Evolutionary conservation across 495 filamentous ascomycete species (phyloP), one percentile per base, ranked within the genome.

Genomic region (Aspergillus conjunctus): DNA sequence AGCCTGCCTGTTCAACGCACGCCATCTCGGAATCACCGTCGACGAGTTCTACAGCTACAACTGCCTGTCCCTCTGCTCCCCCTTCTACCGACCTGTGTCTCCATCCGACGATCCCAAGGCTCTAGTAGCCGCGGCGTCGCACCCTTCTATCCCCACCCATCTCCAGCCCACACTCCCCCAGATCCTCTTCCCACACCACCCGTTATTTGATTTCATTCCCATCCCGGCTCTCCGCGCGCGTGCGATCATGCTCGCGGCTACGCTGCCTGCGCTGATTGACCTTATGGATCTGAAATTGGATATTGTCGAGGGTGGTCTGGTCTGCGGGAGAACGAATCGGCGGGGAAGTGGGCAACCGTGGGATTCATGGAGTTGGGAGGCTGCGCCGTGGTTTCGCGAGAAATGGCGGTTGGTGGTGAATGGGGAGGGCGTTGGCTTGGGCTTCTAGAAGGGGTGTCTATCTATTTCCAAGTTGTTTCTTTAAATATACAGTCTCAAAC

Each of bases 81-180:
- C 73, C 0, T 80, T 80, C 56, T 78, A 71, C 66, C 68, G 65
- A 4, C 58, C 67, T 7, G 64, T 60, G 14, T 59, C 64, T 4
- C 41, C 63, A 2, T 50, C 52, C 2, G 69, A 74, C 43, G 68
- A 69, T 20, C 68, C 72, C 0, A 59, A 55, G 9, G 33, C 60
- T 2, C 60, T 75, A 11, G 48, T 75, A 5, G 66, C 66, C 4
- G 57, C 66, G 3, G 63, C 56, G 3, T 46, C 67, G 3, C 67
- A 65, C 8, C 62, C 68, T 3, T 67, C 57, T 1, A 69, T 68
- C 20, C 77, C 74, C 1, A 44, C 68, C n/a, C 67, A 77, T 57
- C 63, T 81, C 0, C 73, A 71, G 46, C 79, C 77, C 0, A 81
- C 79, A 2, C 65, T 75, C 39, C 70, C 77, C 1, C 79, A 81